Evolutionary conservation across 305 asterid species (phyloP), one percentile per base, ranked within the genome.

Genomic region (Vinca major): DNA sequence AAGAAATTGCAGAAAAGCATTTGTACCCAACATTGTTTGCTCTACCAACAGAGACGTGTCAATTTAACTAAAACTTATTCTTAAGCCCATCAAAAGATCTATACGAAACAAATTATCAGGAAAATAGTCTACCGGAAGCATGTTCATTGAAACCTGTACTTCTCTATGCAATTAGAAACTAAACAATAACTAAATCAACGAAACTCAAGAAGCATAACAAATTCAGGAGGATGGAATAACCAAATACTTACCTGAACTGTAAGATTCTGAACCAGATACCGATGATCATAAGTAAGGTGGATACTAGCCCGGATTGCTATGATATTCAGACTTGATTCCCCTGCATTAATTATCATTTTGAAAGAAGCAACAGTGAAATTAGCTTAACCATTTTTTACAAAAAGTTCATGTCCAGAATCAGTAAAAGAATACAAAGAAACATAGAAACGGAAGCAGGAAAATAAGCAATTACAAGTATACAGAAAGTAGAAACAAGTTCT

Each of bases 271-370:
- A 91, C 79, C 76, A 86, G 72, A 86, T 90, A 90, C 39, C 67
- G 85, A 77, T 86, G 95, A 70, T 93, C 90, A 65, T 53, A 87
- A 41, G 99, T 87, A 72, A 91, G 97, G 77, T 93, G 93, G 64
- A 93, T 82, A 77, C 80, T 87, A 71, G 96, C 97, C 78, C 88
- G 96, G 70, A 93, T 85, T 47, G 96, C 91, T 79, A 91, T 80
- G 72, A 93, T 75, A 72, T 85, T 82, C 60, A 93, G 74, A 70
- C 63, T 75, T 71, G 95, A 85, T 63, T 85, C 88, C 75, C 96
- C 99, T 91, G 88, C 10, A 64, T 62, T 26, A 63, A 60, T 26
- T 36, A 66, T 50, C 45, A 64, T 26, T 70, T 14, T 4, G 0
- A 14, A 4, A 78, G 43, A 73, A 17, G 54, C 40, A 43, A 71